phyloP scores from a whole-genome alignment of 768 basidiomycete genomes.

The Coprinellus micaceus region DNA sequence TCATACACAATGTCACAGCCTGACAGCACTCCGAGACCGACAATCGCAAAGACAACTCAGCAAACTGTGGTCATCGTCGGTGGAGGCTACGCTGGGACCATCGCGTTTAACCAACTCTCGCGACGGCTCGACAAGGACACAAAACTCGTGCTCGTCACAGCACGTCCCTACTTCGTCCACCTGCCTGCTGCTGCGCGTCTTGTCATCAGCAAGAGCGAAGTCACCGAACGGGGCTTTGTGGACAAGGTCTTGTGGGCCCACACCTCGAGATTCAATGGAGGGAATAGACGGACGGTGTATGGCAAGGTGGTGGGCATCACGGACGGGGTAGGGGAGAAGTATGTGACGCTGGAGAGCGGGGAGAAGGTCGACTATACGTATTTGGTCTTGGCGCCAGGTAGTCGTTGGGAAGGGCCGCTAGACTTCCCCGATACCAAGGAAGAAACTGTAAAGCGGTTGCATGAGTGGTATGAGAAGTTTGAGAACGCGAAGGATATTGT shows the following conservation, averaged over 20 bases:
- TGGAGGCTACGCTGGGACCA: conserved; percentile 47
- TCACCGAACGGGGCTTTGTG: conserved; percentile 18
- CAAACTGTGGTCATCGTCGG: conserved; percentile 46
- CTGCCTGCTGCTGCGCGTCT: conserved; percentile 47
- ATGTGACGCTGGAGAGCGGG: conserved; percentile 42
- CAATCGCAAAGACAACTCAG: conserved; percentile 6
- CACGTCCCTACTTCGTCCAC: conserved; percentile 41
- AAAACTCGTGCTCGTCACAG: conserved; percentile 46
- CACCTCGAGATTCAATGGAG: conserved; percentile 44
- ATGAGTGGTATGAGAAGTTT: conserved; percentile 24
- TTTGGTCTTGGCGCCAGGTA: conserved; percentile 52
- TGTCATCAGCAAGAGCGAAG: conserved; percentile 35
- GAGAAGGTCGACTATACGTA: conserved; percentile 42
- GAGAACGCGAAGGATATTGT: conserved; percentile 36
- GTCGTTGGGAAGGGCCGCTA: conserved; percentile 38
- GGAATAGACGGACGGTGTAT: conserved; percentile 40
- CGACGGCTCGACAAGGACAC: conserved; percentile 38
- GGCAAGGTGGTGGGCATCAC: conserved; percentile 19
- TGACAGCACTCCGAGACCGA: too few species aligned
- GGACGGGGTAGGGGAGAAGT: conserved; percentile 24
- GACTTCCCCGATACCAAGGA: conserved; percentile 23
- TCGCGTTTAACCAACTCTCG: conserved; percentile 41
- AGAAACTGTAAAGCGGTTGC: conserved; percentile 23
- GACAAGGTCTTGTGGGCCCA: conserved; percentile 35
- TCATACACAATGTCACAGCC: too few species aligned